These are phyloP conservation scores for Xerocomus brunneocitrinus DNA, from an alignment of 768 basidiomycete species.

Conservation along the genomic window DNA sequence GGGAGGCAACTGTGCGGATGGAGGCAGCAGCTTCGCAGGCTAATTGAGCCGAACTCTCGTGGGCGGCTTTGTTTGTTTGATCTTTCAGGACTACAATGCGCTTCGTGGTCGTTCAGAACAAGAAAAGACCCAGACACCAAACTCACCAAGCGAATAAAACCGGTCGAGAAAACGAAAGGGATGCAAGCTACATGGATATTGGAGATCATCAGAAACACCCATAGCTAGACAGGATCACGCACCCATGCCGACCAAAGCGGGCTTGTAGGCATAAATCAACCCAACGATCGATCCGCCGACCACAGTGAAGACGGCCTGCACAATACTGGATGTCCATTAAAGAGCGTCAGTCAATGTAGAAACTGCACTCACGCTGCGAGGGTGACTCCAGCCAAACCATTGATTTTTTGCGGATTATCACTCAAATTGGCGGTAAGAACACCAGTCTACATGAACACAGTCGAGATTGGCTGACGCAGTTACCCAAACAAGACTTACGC, in stretches of 20 bases:
- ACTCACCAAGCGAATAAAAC: slow-evolving; percentile 77
- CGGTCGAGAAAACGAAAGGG: slow-evolving; percentile 63
- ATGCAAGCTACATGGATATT: slow-evolving; percentile 45
- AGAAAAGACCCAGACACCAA: neutral
- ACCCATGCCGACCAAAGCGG: slow-evolving; percentile 73
- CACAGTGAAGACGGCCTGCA: slow-evolving; percentile 72
- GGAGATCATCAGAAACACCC: neutral
- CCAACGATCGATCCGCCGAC: slow-evolving; percentile 72
- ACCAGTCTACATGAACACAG: slow-evolving; percentile 53
- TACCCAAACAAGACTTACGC: slow-evolving; percentile 36
- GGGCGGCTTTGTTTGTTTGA: slow-evolving; percentile 70
- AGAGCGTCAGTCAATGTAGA: neutral
- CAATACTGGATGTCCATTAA: slow-evolving; percentile 44
- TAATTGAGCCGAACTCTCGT: slow-evolving; percentile 78
- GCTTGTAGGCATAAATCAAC: slow-evolving; percentile 69
- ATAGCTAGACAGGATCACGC: neutral
- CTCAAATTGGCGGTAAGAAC: slow-evolving; percentile 72
- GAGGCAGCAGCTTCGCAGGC: slow-evolving; percentile 90
- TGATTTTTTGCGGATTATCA: slow-evolving; percentile 86
- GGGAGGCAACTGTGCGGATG: slow-evolving; percentile 84
- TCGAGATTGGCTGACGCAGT: neutral
- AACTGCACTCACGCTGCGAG: slow-evolving; percentile 59
- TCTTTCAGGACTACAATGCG: slow-evolving; percentile 88
- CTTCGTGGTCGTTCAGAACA: slow-evolving; percentile 25
- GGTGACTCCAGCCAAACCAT: slow-evolving; percentile 82